phyloP scores from a whole-genome alignment of 129 eudicot species.

The Escallonia rubra region DNA sequence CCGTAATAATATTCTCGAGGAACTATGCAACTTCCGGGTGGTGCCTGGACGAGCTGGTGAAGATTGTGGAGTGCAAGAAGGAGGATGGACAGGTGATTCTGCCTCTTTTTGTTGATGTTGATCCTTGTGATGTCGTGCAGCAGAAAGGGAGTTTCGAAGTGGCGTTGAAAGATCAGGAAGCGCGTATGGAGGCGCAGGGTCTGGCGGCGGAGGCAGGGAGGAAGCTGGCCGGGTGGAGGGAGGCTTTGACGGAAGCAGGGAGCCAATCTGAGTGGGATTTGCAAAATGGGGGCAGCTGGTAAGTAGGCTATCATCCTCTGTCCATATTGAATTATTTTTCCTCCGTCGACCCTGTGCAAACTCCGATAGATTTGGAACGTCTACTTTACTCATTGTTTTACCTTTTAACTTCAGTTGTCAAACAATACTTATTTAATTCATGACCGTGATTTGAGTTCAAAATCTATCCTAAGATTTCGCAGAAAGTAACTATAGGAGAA shows the following conservation, averaged over 20 bases:
- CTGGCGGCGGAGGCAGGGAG: not conserved
- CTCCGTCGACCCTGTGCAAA: no score
- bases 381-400: no score
- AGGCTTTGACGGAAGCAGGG: not conserved
- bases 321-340: no score
- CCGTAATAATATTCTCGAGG: not conserved
- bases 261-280: not conserved
- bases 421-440: no score
- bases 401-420: no score
- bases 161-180: not conserved
- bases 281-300: no score
- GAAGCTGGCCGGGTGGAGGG: not conserved
- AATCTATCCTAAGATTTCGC: no score
- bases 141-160: not conserved
- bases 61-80: not conserved
- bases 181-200: not conserved
- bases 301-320: no score
- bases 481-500: no score
- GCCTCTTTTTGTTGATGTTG: not conserved
- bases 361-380: no score
- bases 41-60: not conserved
- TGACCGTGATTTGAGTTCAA: no score
- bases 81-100: not conserved
- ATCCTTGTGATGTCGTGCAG: not conserved
- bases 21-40: not conserved